phyloP scores from a whole-genome alignment of 768 basidiomycete species.

The Mrakia gelida region DNA sequence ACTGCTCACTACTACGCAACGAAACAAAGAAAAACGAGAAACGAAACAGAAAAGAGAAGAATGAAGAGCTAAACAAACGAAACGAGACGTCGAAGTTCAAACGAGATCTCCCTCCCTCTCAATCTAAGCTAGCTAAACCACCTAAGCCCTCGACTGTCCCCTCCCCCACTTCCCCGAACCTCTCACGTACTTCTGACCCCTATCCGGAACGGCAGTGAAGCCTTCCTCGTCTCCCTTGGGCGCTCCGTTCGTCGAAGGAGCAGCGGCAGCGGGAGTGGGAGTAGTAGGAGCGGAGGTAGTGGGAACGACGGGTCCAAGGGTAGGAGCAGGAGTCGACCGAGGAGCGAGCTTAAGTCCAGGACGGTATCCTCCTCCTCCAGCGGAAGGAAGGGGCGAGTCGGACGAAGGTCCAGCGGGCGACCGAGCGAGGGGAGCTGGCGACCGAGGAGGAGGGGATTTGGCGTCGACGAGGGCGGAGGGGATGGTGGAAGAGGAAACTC shows the following conservation, averaged over 20 bases:
- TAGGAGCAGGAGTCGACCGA: constrained; percentile 29
- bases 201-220: constrained; percentile 14
- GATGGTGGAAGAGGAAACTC: constrained; percentile 45
- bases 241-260: constrained; percentile 22
- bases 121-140: not conserved
- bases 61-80: not conserved
- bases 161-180: constrained; percentile 27
- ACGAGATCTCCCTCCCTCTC: not conserved
- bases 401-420: constrained; percentile 15
- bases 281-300: constrained; percentile 13
- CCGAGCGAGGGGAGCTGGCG: constrained; percentile 30
- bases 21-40: too few relatives aligned
- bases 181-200: constrained; percentile 17
- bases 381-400: constrained; percentile 30
- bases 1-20: too few relatives aligned
- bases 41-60: not conserved
- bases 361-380: constrained; percentile 32
- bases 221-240: constrained; percentile 30
- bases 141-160: not conserved
- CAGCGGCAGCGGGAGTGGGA: constrained; percentile 22
- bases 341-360: constrained; percentile 34
- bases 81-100: not conserved
- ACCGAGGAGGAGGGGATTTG: constrained; percentile 20
- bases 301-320: constrained; percentile 15
- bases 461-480: constrained; percentile 17